These are phyloP conservation scores for Biscogniauxia mediterranea DNA, from an alignment of 2,329 filamentous ascomycete species.

Conservation along the genomic window DNA sequence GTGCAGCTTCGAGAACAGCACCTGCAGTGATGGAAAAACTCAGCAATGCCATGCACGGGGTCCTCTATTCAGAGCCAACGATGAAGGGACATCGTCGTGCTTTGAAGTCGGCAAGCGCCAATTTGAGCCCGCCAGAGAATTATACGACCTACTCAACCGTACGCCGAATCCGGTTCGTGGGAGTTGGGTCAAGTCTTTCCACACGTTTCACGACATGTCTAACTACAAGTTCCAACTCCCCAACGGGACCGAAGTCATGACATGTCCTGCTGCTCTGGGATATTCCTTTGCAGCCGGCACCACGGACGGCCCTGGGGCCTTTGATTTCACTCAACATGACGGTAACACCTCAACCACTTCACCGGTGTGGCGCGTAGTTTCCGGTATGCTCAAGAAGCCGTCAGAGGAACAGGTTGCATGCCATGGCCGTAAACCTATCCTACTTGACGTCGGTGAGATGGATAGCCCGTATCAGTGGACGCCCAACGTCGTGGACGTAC, in stretches of 20 bases:
- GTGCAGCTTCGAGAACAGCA: constrained; percentile 79
- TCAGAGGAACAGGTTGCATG: constrained; percentile 69
- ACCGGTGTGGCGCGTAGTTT: constrained; percentile 77
- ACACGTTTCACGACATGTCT: constrained; percentile 81
- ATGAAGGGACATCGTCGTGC: constrained; percentile 71
- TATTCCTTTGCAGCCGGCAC: constrained; percentile 94
- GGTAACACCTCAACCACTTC: constrained; percentile 63
- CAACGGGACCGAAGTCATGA: constrained; percentile 68
- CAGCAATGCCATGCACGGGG: constrained; percentile 73
- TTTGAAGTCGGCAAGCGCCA: constrained; percentile 76
- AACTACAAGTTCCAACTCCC: constrained; percentile 70
- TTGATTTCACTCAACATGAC: constrained; percentile 90
- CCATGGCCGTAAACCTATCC: constrained; percentile 77
- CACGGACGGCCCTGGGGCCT: constrained; percentile 83
- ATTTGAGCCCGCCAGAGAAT: constrained; percentile 42
- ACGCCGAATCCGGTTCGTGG: constrained; percentile 55
- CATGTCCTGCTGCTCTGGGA: constrained; percentile 84
- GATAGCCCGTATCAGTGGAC: constrained; percentile 78
- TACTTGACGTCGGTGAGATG: constrained; percentile 87
- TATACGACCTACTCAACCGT: constrained; percentile 53
- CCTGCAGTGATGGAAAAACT: constrained; percentile 69
- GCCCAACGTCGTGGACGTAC: constrained; percentile 88
- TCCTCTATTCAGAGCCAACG: constrained; percentile 64
- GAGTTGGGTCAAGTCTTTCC: constrained; percentile 72
- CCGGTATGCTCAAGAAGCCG: constrained; percentile 69